Evolutionary conservation across 2,329 filamentous ascomycete genomes (phyloP), one percentile per base, ranked within the genome.

Genomic region (Alternaria postmessia): DNA sequence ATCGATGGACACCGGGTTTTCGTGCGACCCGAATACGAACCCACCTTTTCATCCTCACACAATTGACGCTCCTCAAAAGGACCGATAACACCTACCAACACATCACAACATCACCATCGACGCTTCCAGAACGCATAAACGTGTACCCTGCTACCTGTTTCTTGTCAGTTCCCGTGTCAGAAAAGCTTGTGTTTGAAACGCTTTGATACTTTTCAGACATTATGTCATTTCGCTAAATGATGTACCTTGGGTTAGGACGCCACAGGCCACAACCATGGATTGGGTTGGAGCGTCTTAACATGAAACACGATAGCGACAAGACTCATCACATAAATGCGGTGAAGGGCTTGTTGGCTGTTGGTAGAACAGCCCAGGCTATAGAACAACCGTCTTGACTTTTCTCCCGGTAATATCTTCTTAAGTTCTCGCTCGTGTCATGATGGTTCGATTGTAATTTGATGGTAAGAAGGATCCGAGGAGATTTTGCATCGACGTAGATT

Each of bases 171-270:
- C 46, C 46, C 32, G 34, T 49, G 46, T 49, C 46, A 24, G 46
- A 38, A 49, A 38, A 49, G 46, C 46, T 49, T 49, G 46, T n/a
- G 18, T 22, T 24, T 49, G 46, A 49, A 49, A 49, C 46, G 34
- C 46, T 36, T 34, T 22, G 22, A 28, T 44, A 44, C 16, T 30
- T 36, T 34, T 22, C 16, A 28, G 8, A 44, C 24, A 44, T 11
- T 18, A 26, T 26, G 42, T 44, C 42, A 44, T 44, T 44, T 44
- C 42, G 42, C 22, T 44, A 44, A 44, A 28, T 9, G 14, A 24
- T 28, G 22, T 44, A 26, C 24, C 14, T 44, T 44, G 24, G 42
- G 42, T 44, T 18, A 44, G 42, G 24, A 34, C 46, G 46, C 46
- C 46, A 48, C 46, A 48, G 28, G n/a, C 28, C 43, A 20, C 18